Evolutionary conservation across 768 basidiomycete species (phyloP), one percentile per base, ranked within the genome.

Genomic region (Collybia sordida): DNA sequence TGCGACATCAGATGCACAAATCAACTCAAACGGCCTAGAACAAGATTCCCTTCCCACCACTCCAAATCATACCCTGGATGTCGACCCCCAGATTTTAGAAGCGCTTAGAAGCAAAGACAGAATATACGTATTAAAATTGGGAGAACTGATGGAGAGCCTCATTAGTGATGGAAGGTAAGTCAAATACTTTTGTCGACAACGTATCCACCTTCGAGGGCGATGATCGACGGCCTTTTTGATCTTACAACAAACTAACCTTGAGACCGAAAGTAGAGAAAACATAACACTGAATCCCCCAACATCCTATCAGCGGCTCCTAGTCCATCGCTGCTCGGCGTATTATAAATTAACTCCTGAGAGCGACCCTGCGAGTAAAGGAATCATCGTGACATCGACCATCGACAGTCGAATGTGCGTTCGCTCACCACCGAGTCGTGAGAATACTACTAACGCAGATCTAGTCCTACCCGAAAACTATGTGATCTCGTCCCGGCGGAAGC

Each of bases 21-120:
- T 17, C 34, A 35, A 49, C 48, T 17, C 41, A 38, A 51, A 47
- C 40, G 58, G 52, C 39, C 51, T 49, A 34, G 63, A 68, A 14
- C 52, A 53, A 31, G 64, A 62, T 36, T 52, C 45, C 53, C 22
- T 56, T 24, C 44, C 57, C 51, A 37, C 56, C 39, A 27, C 27
- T 47, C 19, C 52, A 45, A 53, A 50, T 57, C 49, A 58, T 41
- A 22, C 52, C 42, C 56, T 64, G 49, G 88, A 88, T 53, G 80
- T 84, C 55, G 90, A 93, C 73, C 77, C 81, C 8, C 85, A 87
- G 67, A 90, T 93, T 59, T 61, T 93, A 59, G 90, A 93, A 65
- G 91, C 92, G 18, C 86, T 93, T 55, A 82, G 77, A 68, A 86
- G 85, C 77, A 93, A 93, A 72, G 91, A 93, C 68, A 79, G 91